These are phyloP conservation scores for Rhodomyrtus psidioides DNA, from an alignment of 441 rosid species.

Conservation along the genomic window DNA sequence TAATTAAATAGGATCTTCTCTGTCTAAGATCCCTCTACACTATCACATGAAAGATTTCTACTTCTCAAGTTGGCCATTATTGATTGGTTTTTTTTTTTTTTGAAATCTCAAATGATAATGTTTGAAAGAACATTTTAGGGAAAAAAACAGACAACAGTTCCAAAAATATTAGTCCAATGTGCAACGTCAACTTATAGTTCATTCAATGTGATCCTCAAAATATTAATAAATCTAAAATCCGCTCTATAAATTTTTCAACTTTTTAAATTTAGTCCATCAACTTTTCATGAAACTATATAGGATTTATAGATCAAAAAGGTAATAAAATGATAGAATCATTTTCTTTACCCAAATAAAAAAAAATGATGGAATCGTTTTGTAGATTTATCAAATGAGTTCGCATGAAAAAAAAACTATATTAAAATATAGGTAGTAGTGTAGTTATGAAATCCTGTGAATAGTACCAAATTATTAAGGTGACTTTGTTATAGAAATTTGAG, in stretches of 20 bases:
- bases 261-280: background rate
- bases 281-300: background rate
- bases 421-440: background rate
- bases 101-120: background rate
- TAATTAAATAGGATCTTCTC: background rate
- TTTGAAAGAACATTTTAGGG: background rate
- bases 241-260: too few relatives aligned
- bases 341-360: background rate
- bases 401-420: background rate
- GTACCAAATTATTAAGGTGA: background rate
- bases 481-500: background rate
- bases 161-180: background rate
- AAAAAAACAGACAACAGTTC: background rate
- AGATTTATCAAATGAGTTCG: background rate
- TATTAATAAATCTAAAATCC: background rate
- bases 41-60: background rate
- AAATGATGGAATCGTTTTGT: background rate
- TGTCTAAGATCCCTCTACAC: background rate
- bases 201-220: rapidly evolving
- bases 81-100: background rate
- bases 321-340: background rate
- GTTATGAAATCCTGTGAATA: background rate
- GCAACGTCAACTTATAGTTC: background rate
- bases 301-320: background rate
- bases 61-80: background rate